Evolutionary conservation across 2,329 filamentous ascomycete species (phyloP).

Genomic region (Diplodia corticola): DNA sequence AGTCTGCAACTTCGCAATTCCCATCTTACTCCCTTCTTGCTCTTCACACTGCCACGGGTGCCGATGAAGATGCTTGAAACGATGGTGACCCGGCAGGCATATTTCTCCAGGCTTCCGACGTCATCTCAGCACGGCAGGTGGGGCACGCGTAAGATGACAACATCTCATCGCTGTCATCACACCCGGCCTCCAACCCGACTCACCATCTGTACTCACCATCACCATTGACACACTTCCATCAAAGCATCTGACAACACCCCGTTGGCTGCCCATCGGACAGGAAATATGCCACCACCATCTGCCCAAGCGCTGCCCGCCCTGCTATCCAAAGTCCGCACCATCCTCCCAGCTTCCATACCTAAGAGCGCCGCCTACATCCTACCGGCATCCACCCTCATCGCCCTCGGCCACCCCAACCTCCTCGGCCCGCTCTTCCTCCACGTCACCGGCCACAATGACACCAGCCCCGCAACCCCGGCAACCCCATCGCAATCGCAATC

Average conservation of each 20-base stretch:
- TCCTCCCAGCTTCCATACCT: neutral
- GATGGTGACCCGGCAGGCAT: neutral
- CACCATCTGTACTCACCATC: no score
- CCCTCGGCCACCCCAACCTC: conserved; percentile 18
- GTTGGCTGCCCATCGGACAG: no score
- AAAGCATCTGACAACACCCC: no score
- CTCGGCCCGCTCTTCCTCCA: conserved; percentile 17
- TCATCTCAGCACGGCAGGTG: neutral
- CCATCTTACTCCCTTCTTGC: neutral
- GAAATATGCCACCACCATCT: neutral
- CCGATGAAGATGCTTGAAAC: neutral
- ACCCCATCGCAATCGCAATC: neutral
- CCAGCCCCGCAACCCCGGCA: no score
- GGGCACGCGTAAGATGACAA: neutral
- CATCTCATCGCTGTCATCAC: neutral
- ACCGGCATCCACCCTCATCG: conserved; percentile 1
- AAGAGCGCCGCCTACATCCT: conserved; percentile 16
- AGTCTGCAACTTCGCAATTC: no score
- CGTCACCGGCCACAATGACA: neutral
- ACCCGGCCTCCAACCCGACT: no score
- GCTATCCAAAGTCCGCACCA: neutral
- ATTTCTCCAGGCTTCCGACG: neutral
- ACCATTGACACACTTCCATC: neutral
- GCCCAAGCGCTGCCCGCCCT: conserved; percentile 4
- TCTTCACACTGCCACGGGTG: neutral